Conservation (phyloP, 2,329 filamentous ascomycete genomes). For the Penicillium sp. region DNA sequence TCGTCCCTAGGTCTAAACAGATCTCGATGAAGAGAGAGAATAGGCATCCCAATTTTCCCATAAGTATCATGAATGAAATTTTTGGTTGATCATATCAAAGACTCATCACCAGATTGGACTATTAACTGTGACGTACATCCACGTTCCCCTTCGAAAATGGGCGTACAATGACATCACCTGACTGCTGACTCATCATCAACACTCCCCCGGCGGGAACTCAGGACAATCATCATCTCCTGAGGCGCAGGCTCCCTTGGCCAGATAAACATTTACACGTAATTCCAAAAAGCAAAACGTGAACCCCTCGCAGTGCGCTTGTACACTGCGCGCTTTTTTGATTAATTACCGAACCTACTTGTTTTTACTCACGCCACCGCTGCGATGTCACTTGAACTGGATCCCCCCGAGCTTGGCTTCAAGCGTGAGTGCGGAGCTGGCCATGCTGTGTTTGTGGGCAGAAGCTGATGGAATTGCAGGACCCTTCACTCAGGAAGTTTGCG, state of each 20-base stretch:
- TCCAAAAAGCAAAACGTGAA: slow-evolving; percentile 6
- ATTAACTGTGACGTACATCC: background rate
- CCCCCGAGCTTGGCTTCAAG: slow-evolving; percentile 84
- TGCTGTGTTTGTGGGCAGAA: background rate
- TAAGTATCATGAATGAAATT: too few relatives aligned
- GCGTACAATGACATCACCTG: slow-evolving; percentile 29
- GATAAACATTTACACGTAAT: slow-evolving; percentile 12
- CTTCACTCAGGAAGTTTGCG: slow-evolving; percentile 59
- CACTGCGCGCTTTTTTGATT: background rate
- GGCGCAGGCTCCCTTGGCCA: slow-evolving; percentile 13
- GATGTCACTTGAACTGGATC: slow-evolving; percentile 95
- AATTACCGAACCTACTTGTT: background rate
- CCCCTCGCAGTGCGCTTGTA: slow-evolving; percentile 4
- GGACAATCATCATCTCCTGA: slow-evolving; percentile 21
- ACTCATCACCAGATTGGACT: background rate
- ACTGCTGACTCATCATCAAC: slow-evolving; percentile 18
- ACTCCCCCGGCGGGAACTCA: slow-evolving; percentile 5
- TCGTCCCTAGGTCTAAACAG: too few relatives aligned
- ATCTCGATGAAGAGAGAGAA: too few relatives aligned
- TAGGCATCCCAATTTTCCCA: too few relatives aligned
- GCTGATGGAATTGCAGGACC: slow-evolving; percentile 44
- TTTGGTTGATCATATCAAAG: too few relatives aligned
- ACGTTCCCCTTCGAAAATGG: background rate
- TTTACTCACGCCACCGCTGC: slow-evolving; percentile 21
- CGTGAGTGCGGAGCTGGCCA: slow-evolving; percentile 48